Conservation (phyloP, 768 basidiomycete species). For the Lactarius psammicola region DNA sequence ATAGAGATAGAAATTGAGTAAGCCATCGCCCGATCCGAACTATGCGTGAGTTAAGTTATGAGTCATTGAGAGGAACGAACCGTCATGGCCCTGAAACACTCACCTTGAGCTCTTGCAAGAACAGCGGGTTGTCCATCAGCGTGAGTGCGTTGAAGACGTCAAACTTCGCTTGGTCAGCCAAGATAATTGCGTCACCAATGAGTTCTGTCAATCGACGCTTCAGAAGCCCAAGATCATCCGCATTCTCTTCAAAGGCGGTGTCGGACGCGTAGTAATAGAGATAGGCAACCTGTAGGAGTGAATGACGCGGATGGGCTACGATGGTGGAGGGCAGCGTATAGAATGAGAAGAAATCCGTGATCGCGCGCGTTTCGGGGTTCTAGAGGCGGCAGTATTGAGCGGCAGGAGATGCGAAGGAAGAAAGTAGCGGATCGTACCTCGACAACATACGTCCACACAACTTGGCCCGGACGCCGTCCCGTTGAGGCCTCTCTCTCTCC, state of each 20-base stretch:
- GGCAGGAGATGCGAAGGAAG: conserved; percentile 12
- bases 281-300: conserved; percentile 86
- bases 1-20: conserved; percentile 89
- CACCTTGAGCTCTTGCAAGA: conserved; percentile 83
- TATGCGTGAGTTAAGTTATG: conserved; percentile 35
- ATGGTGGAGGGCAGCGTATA: conserved; percentile 95
- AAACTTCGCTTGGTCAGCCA: conserved; percentile 83
- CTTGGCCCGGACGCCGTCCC: conserved; percentile 70
- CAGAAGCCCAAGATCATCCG: conserved; percentile 60
- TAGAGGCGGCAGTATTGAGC: conserved; percentile 37
- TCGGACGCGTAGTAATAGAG: conserved; percentile 94
- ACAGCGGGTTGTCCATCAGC: conserved; percentile 86
- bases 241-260: conserved; percentile 58
- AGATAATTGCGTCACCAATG: conserved; percentile 73
- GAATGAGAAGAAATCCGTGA: conserved; percentile 97
- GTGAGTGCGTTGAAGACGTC: conserved; percentile 97
- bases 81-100: conserved; percentile 34
- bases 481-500: conserved; percentile 47
- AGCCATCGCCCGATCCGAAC: conserved; percentile 94
- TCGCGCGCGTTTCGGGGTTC: conserved; percentile 76
- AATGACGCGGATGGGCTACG: conserved; percentile 70
- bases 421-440: conserved; percentile 60
- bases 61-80: conserved; percentile 7
- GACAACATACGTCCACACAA: conserved; percentile 95
- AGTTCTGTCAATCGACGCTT: conserved; percentile 70